Base-by-base conservation (phyloP, 2,329 filamentous ascomycete genomes). In the Calonectria naviculata region DNA sequence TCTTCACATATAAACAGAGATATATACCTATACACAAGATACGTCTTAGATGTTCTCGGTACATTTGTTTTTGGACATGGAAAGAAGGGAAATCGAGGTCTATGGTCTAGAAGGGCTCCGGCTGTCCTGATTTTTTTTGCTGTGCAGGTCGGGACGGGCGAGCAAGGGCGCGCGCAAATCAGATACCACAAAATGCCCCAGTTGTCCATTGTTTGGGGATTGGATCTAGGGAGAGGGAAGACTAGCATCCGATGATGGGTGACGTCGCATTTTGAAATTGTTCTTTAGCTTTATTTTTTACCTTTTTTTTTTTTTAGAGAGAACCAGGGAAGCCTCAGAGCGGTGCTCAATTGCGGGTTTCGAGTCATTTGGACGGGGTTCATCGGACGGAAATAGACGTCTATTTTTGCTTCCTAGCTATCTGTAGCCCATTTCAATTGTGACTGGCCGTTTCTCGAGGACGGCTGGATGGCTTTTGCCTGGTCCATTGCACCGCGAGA, bases 41-140 rank as follows among this genome's bases (percentile, higher is more conserved):
- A 71, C 64, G 74, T 70, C 67, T 63, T 71, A 65, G 56, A 76
- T 78, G 66, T 71, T 47, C 56, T 73, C 60, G 67, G 71, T 72
- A 67, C 73, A 74, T 78, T 76, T 36, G 21, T 49, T 49, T 46
- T 47, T 29, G 52, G 52, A 58, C 52, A 58, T 76, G 49, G 72
- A 68, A 77, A 49, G 29, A 71, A 65, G 60, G 69, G 74, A 73
- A 47, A 58, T 26, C 60, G 31, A 26, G 61, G 52, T 67, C 44
- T 21, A 58, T n/a, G 69, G 71, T 58, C 54, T 66, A 71, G 58
- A 75, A 41, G 34, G 62, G 56, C 31, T 63, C 36, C 24, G 19
- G 42, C 47, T 54, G 28, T 54, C 36, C 42, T 71, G 52, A 21
- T 31, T 46, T 46, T 38, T 58, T 13, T 41, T 47, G 65, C 49